Evolutionary conservation across 192 early-diverging fungal genomes (phyloP).

Genomic region (Cladochytrium replicatum): DNA sequence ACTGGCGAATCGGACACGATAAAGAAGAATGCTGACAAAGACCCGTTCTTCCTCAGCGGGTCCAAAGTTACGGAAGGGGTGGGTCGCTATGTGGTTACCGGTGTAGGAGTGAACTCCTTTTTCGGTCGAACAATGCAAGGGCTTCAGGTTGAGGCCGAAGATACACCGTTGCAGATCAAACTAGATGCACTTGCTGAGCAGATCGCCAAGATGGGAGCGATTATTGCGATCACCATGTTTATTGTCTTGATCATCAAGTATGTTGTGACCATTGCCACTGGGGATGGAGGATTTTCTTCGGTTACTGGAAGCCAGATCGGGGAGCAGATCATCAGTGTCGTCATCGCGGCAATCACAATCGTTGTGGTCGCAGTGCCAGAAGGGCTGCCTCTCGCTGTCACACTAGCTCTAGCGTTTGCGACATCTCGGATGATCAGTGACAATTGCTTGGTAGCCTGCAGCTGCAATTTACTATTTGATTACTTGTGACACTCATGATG

Average conservation of each 20-base stretch:
- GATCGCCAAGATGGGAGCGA: slow-evolving; percentile 87
- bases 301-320: neutral
- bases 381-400: slow-evolving; percentile 95
- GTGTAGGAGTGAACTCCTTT: slow-evolving; percentile 80
- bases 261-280: slow-evolving; percentile 52
- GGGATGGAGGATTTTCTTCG: slow-evolving; percentile 4
- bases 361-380: slow-evolving; percentile 98
- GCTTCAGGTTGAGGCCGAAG: slow-evolving; percentile 70
- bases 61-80: slow-evolving; percentile 85
- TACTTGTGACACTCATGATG: too few species aligned
- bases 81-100: slow-evolving; percentile 73
- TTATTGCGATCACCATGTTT: slow-evolving; percentile 77
- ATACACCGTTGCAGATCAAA: slow-evolving; percentile 88
- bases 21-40: slow-evolving; percentile 55
- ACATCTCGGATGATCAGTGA: slow-evolving; percentile 93
- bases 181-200: slow-evolving; percentile 78
- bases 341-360: slow-evolving; percentile 88
- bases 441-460: slow-evolving; percentile 88
- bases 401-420: slow-evolving; percentile 86
- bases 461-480: too few species aligned
- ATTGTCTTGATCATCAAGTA: slow-evolving; percentile 80
- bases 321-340: slow-evolving; percentile 28
- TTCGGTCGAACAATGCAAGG: slow-evolving; percentile 84
- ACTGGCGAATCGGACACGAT: slow-evolving; percentile 87
- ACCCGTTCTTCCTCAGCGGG: slow-evolving; percentile 90